Base-by-base conservation (phyloP, 768 basidiomycete species). In the Podaxis sp. region DNA sequence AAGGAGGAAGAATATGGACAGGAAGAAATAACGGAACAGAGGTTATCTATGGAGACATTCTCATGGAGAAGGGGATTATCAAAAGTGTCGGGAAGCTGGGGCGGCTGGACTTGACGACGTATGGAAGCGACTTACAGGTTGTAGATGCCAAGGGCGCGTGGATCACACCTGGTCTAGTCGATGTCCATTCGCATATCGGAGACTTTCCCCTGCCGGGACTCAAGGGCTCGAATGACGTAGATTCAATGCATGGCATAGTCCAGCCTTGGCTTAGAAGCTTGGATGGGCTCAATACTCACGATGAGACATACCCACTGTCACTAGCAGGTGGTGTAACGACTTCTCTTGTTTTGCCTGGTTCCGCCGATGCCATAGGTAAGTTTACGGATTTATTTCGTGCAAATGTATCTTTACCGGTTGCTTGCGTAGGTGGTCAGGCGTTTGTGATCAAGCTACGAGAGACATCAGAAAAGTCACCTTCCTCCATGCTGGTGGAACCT, bases 1-100 rank as follows among this genome's bases (percentile, higher is more conserved):
- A 77, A 70, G 90, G 93, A 63, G 93, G 87, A 25, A 90, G 78
- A 28, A 81, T 96, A 63, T 95, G 93, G 93, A 95, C 92, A 1
- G 91, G 92, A 6, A 69, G 72, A 23, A 68, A 84, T 27, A 84
- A 89, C 46, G 92, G 92, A 0, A 83, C 84, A 1, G 77, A 88
- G 61, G 78, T 93, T 27, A 56, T 91, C 40, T 71, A 72, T 4
- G 88, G 84, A 1, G 89, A 90, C 62, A 73, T 95, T 9, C 76
- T 91, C 1, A 67, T 97, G 40, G 84, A 90, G 64, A 82, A 81
- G 52, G 90, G 89, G 4, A 64, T 91, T 18, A 85, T 91, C 62
- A 80, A 83, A 69, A 77, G 72, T 16, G 74, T 91, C 27, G 88
- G 89, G 0, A 66, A 76, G 55, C 68, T 87, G 68, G 62, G 70